These are phyloP conservation scores for Gossypium bickii DNA, from an alignment of 345 rosid species.

Conservation along the genomic window DNA sequence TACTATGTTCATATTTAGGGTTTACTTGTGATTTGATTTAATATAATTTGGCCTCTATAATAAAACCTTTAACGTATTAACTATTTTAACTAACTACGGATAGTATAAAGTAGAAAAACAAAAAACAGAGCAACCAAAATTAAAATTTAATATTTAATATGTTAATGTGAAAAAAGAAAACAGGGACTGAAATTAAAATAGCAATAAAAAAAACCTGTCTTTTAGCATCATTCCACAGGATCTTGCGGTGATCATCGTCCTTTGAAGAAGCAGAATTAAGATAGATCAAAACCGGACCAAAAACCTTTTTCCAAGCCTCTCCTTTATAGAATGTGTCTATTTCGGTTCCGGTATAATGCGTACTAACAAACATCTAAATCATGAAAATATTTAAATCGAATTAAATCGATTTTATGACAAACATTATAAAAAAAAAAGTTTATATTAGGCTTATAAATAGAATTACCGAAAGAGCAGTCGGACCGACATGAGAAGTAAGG, in stretches of 20 bases:
- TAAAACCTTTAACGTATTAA: too few species aligned
- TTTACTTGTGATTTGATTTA: too few species aligned
- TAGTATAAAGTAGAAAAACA: too few species aligned
- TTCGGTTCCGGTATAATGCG: constrained; percentile 68
- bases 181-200: neutral
- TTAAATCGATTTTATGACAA: neutral
- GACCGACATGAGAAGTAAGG: constrained; percentile 83
- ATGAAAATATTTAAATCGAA: neutral
- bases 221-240: constrained; percentile 80
- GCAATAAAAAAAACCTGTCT: constrained; percentile 41
- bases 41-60: too few species aligned
- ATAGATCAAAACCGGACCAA: constrained; percentile 77
- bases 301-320: constrained; percentile 74
- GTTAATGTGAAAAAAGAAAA: neutral
- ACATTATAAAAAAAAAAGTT: neutral
- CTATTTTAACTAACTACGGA: too few species aligned
- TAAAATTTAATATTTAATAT: neutral
- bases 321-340: constrained; percentile 43
- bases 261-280: constrained; percentile 47
- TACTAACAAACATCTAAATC: constrained; percentile 80
- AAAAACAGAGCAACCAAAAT: too few species aligned
- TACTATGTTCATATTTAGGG: neutral
- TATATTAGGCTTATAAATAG: neutral
- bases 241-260: neutral
- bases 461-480: constrained; percentile 56